A percentile compares a stretch with the other conserved stretches of the same genome.
phyloP scores from a whole-genome alignment of 768 basidiomycete genomes.

The Lentinula sp. region DNA sequence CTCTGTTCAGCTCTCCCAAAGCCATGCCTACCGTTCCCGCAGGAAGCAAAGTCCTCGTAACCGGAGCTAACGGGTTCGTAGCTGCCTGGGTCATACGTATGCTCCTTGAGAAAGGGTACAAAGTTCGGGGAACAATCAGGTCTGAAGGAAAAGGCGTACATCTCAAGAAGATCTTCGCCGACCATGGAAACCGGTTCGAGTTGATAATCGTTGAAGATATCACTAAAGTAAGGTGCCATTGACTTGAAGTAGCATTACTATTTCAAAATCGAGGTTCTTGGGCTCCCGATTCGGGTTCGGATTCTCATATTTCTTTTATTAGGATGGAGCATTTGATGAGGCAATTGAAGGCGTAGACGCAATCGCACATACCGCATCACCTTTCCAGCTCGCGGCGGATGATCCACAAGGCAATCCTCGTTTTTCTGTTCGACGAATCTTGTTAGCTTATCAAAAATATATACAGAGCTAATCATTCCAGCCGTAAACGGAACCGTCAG shows the following conservation, averaged over 20 bases:
- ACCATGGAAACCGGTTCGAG: conserved; percentile 20
- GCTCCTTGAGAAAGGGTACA: conserved; percentile 39
- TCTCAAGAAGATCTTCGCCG: conserved; percentile 26
- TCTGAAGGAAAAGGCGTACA: conserved; percentile 31
- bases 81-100: conserved; percentile 19
- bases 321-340: conserved; percentile 34
- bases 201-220: conserved; percentile 25
- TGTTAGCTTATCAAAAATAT: background rate
- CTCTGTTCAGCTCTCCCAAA: background rate
- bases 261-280: background rate
- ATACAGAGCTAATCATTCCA: conserved; percentile 56
- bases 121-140: conserved; percentile 37
- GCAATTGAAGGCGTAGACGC: conserved; percentile 38
- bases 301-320: background rate
- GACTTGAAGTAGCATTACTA: background rate
- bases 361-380: conserved; percentile 30
- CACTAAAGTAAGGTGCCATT: background rate
- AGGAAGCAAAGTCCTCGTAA: conserved; percentile 5
- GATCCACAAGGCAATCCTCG: conserved; percentile 19
- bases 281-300: background rate
- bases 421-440: background rate
- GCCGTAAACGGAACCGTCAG: conserved; percentile 68
- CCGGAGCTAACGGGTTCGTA: conserved; percentile 11
- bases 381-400: conserved; percentile 20
- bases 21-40: background rate